Conservation (phyloP, 805 yeast species). For the Nakazawaea holstii region DNA sequence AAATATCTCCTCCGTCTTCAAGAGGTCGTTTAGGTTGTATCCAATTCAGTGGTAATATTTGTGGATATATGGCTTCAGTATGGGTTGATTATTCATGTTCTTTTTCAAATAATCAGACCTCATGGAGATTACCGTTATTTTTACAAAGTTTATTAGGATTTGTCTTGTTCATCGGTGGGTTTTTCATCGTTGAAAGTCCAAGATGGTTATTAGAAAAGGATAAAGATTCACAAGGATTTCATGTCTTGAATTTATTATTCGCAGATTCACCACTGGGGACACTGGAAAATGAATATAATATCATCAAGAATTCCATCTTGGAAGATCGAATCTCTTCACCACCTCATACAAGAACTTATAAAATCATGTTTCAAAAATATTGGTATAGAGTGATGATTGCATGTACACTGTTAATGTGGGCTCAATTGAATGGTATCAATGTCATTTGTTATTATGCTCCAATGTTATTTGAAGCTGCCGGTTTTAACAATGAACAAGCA, state of each 20-base stretch:
- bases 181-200: conserved; percentile 80
- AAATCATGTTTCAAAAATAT: conserved; percentile 34
- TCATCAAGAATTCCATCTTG: conserved; percentile 39
- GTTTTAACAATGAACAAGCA: conserved; percentile 82
- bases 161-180: conserved; percentile 63
- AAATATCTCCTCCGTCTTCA: conserved; percentile 81
- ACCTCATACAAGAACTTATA: conserved; percentile 34
- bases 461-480: conserved; percentile 84
- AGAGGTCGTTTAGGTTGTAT: conserved; percentile 83
- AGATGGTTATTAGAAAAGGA: conserved; percentile 81
- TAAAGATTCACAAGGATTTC: conserved; percentile 49
- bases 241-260: conserved; percentile 28
- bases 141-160: conserved; percentile 70
- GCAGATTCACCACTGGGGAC: conserved; percentile 19
- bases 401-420: conserved; percentile 81
- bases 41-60: conserved; percentile 80
- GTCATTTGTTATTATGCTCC: conserved; percentile 89
- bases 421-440: conserved; percentile 86
- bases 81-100: conserved; percentile 84
- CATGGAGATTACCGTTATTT: conserved; percentile 79
- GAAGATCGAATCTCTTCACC: conserved; percentile 33
- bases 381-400: conserved; percentile 63
- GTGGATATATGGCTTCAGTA: conserved; percentile 77
- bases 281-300: conserved; percentile 36
- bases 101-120: conserved; percentile 49